These are phyloP conservation scores for Calonectria naviculata DNA, from an alignment of 2,329 filamentous ascomycete species.

Conservation along the genomic window DNA sequence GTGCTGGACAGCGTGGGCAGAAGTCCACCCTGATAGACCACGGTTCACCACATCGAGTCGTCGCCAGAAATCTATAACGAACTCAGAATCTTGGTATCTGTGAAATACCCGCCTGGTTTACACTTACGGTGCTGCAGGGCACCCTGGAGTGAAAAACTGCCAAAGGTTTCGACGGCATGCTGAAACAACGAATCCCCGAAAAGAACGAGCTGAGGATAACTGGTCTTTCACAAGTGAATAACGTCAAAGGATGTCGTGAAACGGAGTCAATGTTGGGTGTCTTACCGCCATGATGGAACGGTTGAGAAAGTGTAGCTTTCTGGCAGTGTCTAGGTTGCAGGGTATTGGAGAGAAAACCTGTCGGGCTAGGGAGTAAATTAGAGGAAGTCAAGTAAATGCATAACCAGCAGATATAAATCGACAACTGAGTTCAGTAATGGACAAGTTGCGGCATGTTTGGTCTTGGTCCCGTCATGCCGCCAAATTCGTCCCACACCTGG, in stretches of 20 bases:
- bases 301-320: background rate
- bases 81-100: background rate
- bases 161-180: slow-evolving; percentile 66
- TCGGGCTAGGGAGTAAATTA: background rate
- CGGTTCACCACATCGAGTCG: slow-evolving; percentile 89
- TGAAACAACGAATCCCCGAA: slow-evolving; percentile 94
- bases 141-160: slow-evolving; percentile 80
- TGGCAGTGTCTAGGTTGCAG: background rate
- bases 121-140: slow-evolving; percentile 75
- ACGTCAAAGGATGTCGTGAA: background rate
- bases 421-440: slow-evolving; percentile 1
- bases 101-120: background rate
- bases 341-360: background rate
- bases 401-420: slow-evolving; percentile 19
- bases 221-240: slow-evolving; percentile 47
- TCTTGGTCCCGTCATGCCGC: slow-evolving; percentile 13
- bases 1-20: slow-evolving; percentile 76
- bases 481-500: slow-evolving; percentile 29
- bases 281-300: slow-evolving; percentile 36
- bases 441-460: slow-evolving; percentile 22
- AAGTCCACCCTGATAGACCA: slow-evolving; percentile 89
- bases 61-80: slow-evolving; percentile 73
- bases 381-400: slow-evolving; percentile 5
- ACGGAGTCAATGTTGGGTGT: background rate
- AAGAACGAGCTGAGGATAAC: slow-evolving; percentile 81